Evolutionary conservation across 768 basidiomycete species (phyloP).

Genomic region (Termitomyces heimii): DNA sequence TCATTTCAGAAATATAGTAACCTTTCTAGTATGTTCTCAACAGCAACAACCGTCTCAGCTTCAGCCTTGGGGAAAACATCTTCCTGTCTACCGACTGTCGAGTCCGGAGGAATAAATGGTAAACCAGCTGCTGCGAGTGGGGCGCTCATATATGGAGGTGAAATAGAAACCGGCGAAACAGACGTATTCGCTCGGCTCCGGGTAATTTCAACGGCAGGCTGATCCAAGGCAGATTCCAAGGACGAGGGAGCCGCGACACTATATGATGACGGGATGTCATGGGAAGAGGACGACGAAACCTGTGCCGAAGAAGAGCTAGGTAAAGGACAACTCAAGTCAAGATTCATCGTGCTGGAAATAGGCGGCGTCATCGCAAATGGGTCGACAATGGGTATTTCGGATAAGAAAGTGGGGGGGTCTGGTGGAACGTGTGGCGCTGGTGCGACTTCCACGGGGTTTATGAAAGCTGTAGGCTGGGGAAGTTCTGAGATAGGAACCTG

Average conservation of each 20-base stretch:
- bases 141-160: conserved; percentile 14
- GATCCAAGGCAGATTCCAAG: conserved; percentile 39
- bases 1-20: conserved; percentile 24
- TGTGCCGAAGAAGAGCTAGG: conserved; percentile 29
- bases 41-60: conserved; percentile 32
- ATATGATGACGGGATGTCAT: conserved; percentile 33
- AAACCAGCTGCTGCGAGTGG: conserved; percentile 20
- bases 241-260: conserved; percentile 33
- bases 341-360: conserved; percentile 28
- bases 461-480: conserved; percentile 23
- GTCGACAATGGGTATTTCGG: conserved; percentile 32
- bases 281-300: conserved; percentile 30
- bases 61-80: conserved; percentile 17
- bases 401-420: conserved; percentile 30
- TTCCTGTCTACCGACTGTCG: conserved; percentile 16
- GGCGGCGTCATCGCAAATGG: conserved; percentile 25
- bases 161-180: conserved; percentile 15
- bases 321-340: conserved; percentile 30
- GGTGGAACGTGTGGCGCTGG: conserved; percentile 20
- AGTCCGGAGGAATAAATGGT: conserved; percentile 14
- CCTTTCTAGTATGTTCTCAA: conserved; percentile 50
- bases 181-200: conserved; percentile 37
- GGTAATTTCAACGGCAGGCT: conserved; percentile 21
- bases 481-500: conserved; percentile 35
- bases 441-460: conserved; percentile 30